phyloP scores from a whole-genome alignment of 192 early-diverging fungal genomes.

The Backusella psychrophila region DNA sequence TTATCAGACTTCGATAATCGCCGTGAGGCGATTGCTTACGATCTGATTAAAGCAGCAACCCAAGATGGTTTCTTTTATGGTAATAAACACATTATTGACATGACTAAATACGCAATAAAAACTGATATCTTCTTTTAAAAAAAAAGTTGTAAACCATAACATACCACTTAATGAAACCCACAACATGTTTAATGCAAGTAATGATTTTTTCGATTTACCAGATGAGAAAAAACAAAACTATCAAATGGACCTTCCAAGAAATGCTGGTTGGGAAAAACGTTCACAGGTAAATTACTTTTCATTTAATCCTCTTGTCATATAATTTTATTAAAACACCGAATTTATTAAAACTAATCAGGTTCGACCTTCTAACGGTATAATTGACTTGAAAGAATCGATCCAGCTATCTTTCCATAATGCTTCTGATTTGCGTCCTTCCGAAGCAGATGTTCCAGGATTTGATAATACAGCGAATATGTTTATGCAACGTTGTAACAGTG shows the following conservation, averaged over 20 bases:
- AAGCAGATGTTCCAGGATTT: conserved; percentile 27
- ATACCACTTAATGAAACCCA: conserved; percentile 9
- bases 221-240: conserved; percentile 28
- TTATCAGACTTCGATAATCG: conserved; percentile 29
- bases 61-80: conserved; percentile 34
- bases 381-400: conserved; percentile 28
- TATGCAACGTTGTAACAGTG: conserved; percentile 27
- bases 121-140: background rate
- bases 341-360: conserved; percentile 6
- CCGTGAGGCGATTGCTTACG: conserved; percentile 16
- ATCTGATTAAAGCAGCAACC: conserved; percentile 25
- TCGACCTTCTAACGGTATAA: conserved; percentile 1
- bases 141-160: conserved; percentile 29
- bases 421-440: conserved; percentile 20
- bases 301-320: background rate
- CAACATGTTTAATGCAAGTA: conserved; percentile 22
- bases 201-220: conserved; percentile 24
- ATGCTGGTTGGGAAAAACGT: conserved; percentile 30
- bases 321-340: background rate
- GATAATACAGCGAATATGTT: conserved; percentile 9
- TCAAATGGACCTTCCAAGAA: conserved; percentile 23
- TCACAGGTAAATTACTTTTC: conserved; percentile 20
- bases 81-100: background rate
- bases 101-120: background rate
- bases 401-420: conserved; percentile 27